Base-by-base conservation (phyloP, 345 rosid species). In the Toxicodendron radicans region DNA sequence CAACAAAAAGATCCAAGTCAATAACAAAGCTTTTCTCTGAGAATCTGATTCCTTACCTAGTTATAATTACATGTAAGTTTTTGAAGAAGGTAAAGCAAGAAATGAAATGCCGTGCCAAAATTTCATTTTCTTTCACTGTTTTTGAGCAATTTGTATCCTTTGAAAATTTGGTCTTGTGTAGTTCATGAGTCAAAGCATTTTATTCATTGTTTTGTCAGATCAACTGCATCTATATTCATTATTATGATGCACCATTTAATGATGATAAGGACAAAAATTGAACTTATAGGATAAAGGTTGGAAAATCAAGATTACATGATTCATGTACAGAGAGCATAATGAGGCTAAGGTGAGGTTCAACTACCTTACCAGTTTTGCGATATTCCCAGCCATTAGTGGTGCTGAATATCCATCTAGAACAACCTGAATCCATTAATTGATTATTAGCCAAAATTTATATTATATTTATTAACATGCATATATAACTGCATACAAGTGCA, bases 351-450 rank as follows among this genome's bases (percentile, higher is more conserved):
- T 64, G 79, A 80, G 84, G 81, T 75, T 80, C 76, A 85, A 88
- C 84, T 90, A 90, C 97, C 97, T 91, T 92, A 92, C 97, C 99
- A 87, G 91, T 83, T 95, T 95, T 77, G 88, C 91, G 1, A 95
- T 84, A 78, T 92, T 92, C 70, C 97, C 99, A 0, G 95, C 86
- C 10, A 97, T 95, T 69, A 95, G 71, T 7, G 97, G 99, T 30
- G 95, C 97, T 64, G 97, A 95, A 81, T 83, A 95, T 74, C 99
- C 99, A 82, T 92, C 95, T 38, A 95, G 72, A 75, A 90, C 83
- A 45, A 95, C 83, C 97, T 92, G 85, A 76, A 77, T 65, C 46
- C 68, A 76, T 35, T 70, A 20, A 30, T 12, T 9, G 56, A 16
- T 0, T 53, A 58, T 54, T 21, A 24, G 51, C 30, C 3, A 1